These are phyloP conservation scores for Podosphaera xanthii DNA, from an alignment of 2,329 filamentous ascomycete species.

Conservation along the genomic window DNA sequence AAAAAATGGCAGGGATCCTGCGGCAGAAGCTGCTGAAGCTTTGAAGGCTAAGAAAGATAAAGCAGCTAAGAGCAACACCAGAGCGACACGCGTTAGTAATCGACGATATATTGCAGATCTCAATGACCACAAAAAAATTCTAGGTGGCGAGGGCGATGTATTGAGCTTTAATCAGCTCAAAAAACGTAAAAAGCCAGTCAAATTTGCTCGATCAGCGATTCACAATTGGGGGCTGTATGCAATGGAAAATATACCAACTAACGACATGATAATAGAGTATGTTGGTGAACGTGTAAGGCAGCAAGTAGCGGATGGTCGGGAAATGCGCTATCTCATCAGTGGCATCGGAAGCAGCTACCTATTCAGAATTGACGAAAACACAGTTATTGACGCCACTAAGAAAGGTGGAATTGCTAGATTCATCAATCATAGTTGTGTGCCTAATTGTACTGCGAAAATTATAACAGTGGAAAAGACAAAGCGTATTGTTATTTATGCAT, in stretches of 20 bases:
- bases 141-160: constrained; percentile 67
- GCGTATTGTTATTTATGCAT: constrained; percentile 93
- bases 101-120: constrained; percentile 84
- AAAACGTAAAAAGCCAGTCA: constrained; percentile 97
- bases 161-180: constrained; percentile 97
- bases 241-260: constrained; percentile 88
- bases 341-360: constrained; percentile 94
- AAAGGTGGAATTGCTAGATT: constrained; percentile 94
- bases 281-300: constrained; percentile 94
- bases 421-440: constrained; percentile 96
- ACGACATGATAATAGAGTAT: constrained; percentile 99
- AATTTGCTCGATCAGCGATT: constrained; percentile 90
- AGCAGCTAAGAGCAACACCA: constrained; percentile 69
- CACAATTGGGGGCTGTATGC: constrained; percentile 98
- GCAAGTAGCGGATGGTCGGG: constrained; percentile 88
- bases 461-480: constrained; percentile 97
- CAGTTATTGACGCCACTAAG: constrained; percentile 94
- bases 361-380: constrained; percentile 94
- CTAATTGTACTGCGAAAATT: constrained; percentile 97
- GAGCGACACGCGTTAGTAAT: constrained; percentile 87
- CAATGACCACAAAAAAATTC: constrained; percentile 77
- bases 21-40: constrained; percentile 42
- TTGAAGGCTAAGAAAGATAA: constrained; percentile 59
- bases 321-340: constrained; percentile 79
- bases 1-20: constrained; percentile 42